phyloP scores from a whole-genome alignment of 495 filamentous ascomycete genomes.

The Penicillium riverlandense region DNA sequence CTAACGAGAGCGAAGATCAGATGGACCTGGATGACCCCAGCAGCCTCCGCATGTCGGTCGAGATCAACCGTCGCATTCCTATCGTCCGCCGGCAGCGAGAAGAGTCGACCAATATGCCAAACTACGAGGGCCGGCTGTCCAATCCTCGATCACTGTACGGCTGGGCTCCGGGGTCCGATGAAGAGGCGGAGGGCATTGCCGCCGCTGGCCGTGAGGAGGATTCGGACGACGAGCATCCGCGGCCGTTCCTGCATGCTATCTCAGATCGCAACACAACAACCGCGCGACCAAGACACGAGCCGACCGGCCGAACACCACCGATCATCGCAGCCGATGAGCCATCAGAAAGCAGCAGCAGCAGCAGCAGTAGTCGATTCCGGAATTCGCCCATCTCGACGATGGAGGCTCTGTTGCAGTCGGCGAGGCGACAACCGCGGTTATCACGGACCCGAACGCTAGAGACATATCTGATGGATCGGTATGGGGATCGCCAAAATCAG shows the following conservation, averaged over 20 bases:
- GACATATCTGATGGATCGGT: constrained; percentile 38
- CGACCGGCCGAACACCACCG: constrained; percentile 7
- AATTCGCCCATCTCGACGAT: constrained; percentile 24
- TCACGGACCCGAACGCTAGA: constrained; percentile 39
- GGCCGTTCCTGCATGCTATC: constrained; percentile 19
- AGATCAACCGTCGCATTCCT: constrained; percentile 38
- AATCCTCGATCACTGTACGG: constrained; percentile 48
- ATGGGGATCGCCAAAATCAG: constrained; percentile 23
- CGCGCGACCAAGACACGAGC: constrained; percentile 21
- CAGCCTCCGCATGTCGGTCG: constrained; percentile 23
- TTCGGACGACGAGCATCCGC: constrained; percentile 25
- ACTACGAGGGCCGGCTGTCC: constrained; percentile 44
- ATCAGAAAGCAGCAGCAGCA: constrained; percentile 13
- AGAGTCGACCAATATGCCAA: constrained; percentile 19
- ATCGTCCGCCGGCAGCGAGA: constrained; percentile 31
- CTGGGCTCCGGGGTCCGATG: constrained; percentile 52
- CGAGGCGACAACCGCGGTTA: constrained; percentile 40
- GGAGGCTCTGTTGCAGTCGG: constrained; percentile 42
- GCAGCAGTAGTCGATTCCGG: constrained; percentile 8
- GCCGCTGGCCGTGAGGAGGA: constrained; percentile 9
- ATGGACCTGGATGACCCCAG: constrained; percentile 37
- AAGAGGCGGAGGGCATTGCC: constrained; percentile 35
- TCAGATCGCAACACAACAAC: constrained; percentile 20
- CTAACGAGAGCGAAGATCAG: constrained; percentile 28
- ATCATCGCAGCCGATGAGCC: constrained; percentile 8